A percentile compares a stretch with the other conserved stretches of the same genome.
These are phyloP conservation scores for Debaryomyces coudertii DNA, from an alignment of 1,139 yeast species.

Conservation along the genomic window DNA sequence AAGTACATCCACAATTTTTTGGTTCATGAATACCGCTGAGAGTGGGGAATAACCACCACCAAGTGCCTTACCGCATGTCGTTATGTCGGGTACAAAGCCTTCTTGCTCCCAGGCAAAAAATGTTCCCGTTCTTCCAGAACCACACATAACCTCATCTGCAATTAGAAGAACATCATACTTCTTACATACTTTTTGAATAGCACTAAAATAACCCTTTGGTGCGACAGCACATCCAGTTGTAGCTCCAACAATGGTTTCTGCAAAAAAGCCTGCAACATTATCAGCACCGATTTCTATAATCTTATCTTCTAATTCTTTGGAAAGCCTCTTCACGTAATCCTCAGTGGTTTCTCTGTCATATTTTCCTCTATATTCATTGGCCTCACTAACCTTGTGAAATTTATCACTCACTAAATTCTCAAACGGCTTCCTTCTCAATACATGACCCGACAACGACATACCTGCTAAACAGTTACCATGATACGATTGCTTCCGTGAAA, in stretches of 20 bases:
- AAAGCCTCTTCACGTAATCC: slow-evolving; percentile 18
- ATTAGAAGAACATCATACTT: slow-evolving; percentile 20
- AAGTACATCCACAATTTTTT: slow-evolving; percentile 19
- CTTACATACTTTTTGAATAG: slow-evolving; percentile 17
- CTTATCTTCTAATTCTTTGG: slow-evolving; percentile 21
- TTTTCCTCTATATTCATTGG: slow-evolving; percentile 15
- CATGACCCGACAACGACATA: slow-evolving; percentile 20
- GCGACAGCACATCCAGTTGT: slow-evolving; percentile 19
- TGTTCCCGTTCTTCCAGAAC: slow-evolving; percentile 22
- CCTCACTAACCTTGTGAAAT: slow-evolving; percentile 19
- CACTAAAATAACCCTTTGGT: slow-evolving; percentile 19
- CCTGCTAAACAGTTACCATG: slow-evolving; percentile 26
- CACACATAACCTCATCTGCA: slow-evolving; percentile 23
- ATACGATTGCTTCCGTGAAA: slow-evolving; percentile 23
- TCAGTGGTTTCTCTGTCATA: slow-evolving; percentile 17
- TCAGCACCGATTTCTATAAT: slow-evolving; percentile 21
- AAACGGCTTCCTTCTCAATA: slow-evolving; percentile 18
- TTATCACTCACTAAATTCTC: slow-evolving; percentile 16
- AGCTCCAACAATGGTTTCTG: slow-evolving; percentile 19
- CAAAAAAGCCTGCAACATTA: slow-evolving; percentile 18
- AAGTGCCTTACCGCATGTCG: slow-evolving; percentile 22
- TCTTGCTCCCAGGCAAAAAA: slow-evolving; percentile 24
- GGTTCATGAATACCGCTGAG: slow-evolving; percentile 20
- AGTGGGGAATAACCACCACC: slow-evolving; percentile 23
- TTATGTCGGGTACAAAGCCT: slow-evolving; percentile 22